Base-by-base conservation (phyloP, 176 grass and related monocot species). In the Eremochloa ophiuroides region DNA sequence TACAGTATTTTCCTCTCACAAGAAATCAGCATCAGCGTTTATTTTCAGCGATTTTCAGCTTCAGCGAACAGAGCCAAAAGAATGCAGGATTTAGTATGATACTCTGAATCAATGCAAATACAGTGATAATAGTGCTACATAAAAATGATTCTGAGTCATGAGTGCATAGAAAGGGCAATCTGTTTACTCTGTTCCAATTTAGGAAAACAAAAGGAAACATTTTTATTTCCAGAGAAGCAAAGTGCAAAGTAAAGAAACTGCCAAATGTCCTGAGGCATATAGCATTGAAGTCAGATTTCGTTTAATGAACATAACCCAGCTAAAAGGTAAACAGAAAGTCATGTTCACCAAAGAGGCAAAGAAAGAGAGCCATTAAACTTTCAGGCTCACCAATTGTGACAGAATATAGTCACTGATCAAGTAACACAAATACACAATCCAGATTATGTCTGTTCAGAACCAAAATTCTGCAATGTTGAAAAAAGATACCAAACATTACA, bases 401-500 rank as follows among this genome's bases (percentile, higher is more conserved):
- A 42, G 8, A 62, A 42, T 75, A 25, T 5, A 17, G 4, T 28
- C 23, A 71, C 27, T 14, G 27, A 20, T 20, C 42, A 40, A 26
- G 26, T 16, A 61, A 76, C 25, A 39, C 4, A 76, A 27, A 55
- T 55, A 55, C 51, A 55, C 18, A 55, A 55, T 55, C 20, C 20
- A 55, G 51, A n/a, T n/a, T 55, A 3, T 2, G 9, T 46, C 23
- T 71, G 40, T 29, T 71, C 27, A 63, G 4, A 22, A 43, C 67
- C 13, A 63, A 46, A 0, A 46, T 44, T 63, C 4, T 28, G 17
- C 28, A 31, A 31, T 44, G 26, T 18, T 31, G 16, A 8, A 2
- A 44, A 63, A 77, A 77, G 16, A 62, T 44, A 10, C 20, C 25
- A 77, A 77, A 77, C 56, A 63, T 63, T n/a, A 44, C 25, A 77